phyloP scores from a whole-genome alignment of 202 grass and related monocot genomes.

The Miscanthus sacchariflorus region DNA sequence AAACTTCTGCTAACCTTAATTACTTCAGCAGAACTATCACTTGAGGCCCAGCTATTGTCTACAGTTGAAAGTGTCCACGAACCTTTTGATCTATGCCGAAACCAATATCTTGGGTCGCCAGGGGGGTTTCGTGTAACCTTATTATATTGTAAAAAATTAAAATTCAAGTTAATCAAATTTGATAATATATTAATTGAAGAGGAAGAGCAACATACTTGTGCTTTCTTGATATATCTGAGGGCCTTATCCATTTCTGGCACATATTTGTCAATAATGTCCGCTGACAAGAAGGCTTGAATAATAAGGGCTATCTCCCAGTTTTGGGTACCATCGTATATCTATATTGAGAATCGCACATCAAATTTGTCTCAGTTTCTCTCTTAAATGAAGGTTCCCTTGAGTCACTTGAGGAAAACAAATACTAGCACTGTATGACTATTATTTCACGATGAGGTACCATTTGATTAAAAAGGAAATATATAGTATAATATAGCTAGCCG shows the following conservation, averaged over 20 bases:
- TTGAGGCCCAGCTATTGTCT: constrained; percentile 52
- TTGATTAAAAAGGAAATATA: no score
- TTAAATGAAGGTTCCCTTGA: no score
- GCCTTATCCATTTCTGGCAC: constrained; percentile 35
- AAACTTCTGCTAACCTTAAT: constrained; percentile 21
- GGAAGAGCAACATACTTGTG: constrained; percentile 34
- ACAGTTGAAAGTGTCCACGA: constrained; percentile 53
- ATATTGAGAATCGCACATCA: neutral
- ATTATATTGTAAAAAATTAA: neutral
- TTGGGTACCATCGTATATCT: constrained; percentile 41
- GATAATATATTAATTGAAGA: neutral
- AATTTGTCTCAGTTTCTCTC: neutral
- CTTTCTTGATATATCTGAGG: constrained; percentile 49
- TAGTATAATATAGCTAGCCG: no score
- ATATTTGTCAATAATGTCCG: constrained; percentile 37
- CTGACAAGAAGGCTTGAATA: constrained; percentile 55
- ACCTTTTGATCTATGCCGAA: constrained; percentile 54
- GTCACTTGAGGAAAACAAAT: no score
- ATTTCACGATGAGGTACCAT: no score
- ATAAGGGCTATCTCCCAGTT: constrained; percentile 48
- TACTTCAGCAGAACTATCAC: constrained; percentile 41
- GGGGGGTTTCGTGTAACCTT: constrained; percentile 48
- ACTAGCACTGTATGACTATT: no score
- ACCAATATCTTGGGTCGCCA: constrained; percentile 50
- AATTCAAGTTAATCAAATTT: neutral